Evolutionary conservation across 805 yeast genomes (phyloP), one percentile per base, ranked within the genome.

Genomic region (Wickerhamomyces tratensis): DNA sequence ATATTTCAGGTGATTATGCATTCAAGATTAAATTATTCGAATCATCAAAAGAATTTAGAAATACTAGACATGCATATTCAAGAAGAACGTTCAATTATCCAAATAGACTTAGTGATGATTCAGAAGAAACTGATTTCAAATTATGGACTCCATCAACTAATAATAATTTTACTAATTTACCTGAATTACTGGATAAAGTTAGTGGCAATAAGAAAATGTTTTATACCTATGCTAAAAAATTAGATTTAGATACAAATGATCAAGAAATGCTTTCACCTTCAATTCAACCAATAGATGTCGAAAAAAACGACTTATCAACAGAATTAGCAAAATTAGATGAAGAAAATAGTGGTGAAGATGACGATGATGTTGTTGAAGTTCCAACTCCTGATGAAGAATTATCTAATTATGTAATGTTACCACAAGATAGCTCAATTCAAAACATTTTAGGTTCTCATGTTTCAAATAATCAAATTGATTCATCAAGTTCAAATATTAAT

Each of bases 1-100:
- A 68, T 40, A 56, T 72, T 6, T 64, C 74, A 20, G 77, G 73
- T 5, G 67, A 70, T 39, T 65, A 63, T 51, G 78, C 72, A 0
- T 77, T 77, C 49, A 61, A 62, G 7, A 62, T 77, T 29, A 74
- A 70, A 48, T 35, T 65, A 20, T 62, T 61, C 49, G 69, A 65
- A 41, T 46, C 55, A 2, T 48, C 54, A 15, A 50, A 43, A 33
- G 54, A 51, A 34, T 31, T 58, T 12, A 55, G 46, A 13, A 48
- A 49, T 37, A 55, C 43, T 43, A 50, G 50, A 43, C 45, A 43
- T 37, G 25, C 43, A 41, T 26, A 31, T 13, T 43, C 39, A 37
- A 27, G 38, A 13, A 29, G 35, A 31, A 9, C 11, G 3, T 7
- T 7, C 5, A 43, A 44, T 33, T 49, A 41, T 33, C 43, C 43